phyloP scores from a whole-genome alignment of 1,284 basidiomycete genomes.

The Fomitopsis schrenkii region DNA sequence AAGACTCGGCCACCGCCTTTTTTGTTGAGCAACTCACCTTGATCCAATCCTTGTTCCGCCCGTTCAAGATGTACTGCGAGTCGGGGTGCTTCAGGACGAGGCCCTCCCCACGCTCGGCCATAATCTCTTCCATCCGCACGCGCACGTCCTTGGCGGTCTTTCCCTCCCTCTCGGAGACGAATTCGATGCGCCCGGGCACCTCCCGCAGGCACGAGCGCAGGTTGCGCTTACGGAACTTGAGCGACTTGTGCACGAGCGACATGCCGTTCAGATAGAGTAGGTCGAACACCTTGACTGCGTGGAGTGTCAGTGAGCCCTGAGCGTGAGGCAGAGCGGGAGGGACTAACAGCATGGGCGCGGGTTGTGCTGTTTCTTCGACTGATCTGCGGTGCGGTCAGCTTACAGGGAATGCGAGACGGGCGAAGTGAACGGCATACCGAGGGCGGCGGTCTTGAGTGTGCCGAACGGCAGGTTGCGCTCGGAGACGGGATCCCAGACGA shows the following conservation, averaged over 20 bases:
- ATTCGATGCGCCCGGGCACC: slow-evolving; percentile 77
- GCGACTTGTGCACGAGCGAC: slow-evolving; percentile 60
- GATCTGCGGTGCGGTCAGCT: slow-evolving; percentile 42
- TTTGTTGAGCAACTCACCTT: slow-evolving; percentile 46
- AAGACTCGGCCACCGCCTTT: not conserved
- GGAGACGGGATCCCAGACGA: slow-evolving; percentile 91
- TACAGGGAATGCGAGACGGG: not conserved
- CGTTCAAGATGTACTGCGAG: slow-evolving; percentile 79
- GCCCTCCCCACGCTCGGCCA: slow-evolving; percentile 84
- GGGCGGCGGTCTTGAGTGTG: slow-evolving; percentile 84
- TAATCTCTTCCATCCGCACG: slow-evolving; percentile 72
- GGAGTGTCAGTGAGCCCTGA: slow-evolving; percentile 3
- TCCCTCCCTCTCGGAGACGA: slow-evolving; percentile 67
- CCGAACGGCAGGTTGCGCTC: slow-evolving; percentile 88
- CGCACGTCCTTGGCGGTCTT: slow-evolving; percentile 79
- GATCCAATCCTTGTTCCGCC: slow-evolving; percentile 86
- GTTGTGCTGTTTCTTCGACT: slow-evolving; percentile 61
- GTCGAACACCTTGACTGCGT: slow-evolving; percentile 90
- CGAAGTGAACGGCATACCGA: slow-evolving; percentile 40
- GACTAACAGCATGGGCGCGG: slow-evolving; percentile 85
- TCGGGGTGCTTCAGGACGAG: slow-evolving; percentile 85
- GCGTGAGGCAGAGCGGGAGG: not conserved
- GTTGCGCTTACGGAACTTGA: slow-evolving; percentile 68
- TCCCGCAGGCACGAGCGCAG: slow-evolving; percentile 57
- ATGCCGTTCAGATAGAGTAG: slow-evolving; percentile 81